Percentiles rank a stretch among this genome's conserved stretches.
Conservation (phyloP, 1,284 basidiomycete species). For the Fomitopsis pinicola region DNA sequence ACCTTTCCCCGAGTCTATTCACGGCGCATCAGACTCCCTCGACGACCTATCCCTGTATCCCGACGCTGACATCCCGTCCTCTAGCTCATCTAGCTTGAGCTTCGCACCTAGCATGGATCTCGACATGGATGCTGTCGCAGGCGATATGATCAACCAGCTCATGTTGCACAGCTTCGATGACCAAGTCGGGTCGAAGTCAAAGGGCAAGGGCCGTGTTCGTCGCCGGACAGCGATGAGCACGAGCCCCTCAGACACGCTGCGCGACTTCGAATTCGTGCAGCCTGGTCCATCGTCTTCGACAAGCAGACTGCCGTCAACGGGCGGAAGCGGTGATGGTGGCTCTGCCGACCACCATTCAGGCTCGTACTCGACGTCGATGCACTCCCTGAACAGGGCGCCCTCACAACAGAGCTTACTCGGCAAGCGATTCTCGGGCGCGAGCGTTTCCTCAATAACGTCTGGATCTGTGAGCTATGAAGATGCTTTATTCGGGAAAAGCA, state of each 20-base stretch:
- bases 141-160: constrained; percentile 17
- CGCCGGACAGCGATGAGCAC: background rate
- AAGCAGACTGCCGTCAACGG: constrained; percentile 15
- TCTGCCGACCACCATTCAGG: background rate
- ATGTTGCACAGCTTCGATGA: constrained; percentile 10
- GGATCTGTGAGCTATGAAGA: constrained; percentile 14
- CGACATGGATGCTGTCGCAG: constrained; percentile 9
- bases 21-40: constrained; percentile 10
- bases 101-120: constrained; percentile 22
- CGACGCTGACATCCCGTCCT: constrained; percentile 35
- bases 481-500: constrained; percentile 3
- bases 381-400: constrained; percentile 48
- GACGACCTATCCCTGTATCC: constrained; percentile 26
- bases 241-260: constrained; percentile 6
- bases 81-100: constrained; percentile 32
- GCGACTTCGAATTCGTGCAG: constrained; percentile 1
- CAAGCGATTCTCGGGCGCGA: constrained; percentile 26
- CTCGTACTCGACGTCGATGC: constrained; percentile 23
- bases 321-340: background rate
- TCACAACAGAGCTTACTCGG: constrained; percentile 50
- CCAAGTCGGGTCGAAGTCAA: constrained; percentile 1
- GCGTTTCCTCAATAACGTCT: constrained; percentile 17
- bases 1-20: constrained; percentile 12
- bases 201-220: constrained; percentile 6
- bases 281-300: constrained; percentile 6